phyloP scores from a whole-genome alignment of 2,329 filamentous ascomycete genomes.

The Clathrospora elynae region DNA sequence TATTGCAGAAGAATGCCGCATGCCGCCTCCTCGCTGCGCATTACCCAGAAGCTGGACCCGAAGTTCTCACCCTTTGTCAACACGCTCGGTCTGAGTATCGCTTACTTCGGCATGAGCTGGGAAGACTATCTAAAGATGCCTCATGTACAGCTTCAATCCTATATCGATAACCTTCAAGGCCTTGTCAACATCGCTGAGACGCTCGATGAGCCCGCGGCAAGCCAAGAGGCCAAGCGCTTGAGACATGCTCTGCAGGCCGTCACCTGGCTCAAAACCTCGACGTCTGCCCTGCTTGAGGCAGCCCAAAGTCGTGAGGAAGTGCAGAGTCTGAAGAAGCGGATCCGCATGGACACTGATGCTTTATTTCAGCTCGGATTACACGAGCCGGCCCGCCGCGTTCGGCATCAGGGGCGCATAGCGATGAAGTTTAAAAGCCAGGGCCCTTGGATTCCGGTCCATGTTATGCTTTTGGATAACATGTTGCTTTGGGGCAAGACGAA shows the following conservation, averaged over 20 bases:
- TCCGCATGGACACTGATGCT: slow-evolving; percentile 25
- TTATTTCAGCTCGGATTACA: slow-evolving; percentile 26
- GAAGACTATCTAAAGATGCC: slow-evolving; percentile 37
- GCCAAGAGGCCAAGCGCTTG: slow-evolving; percentile 16
- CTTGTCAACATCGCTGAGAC: slow-evolving; percentile 16
- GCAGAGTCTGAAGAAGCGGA: slow-evolving; percentile 30
- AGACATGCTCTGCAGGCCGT: slow-evolving; percentile 22
- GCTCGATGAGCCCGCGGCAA: slow-evolving; percentile 3
- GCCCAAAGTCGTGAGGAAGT: slow-evolving; percentile 30
- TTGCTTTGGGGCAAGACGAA: slow-evolving; percentile 40
- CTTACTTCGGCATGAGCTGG: slow-evolving; percentile 35
- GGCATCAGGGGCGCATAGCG: slow-evolving; percentile 32
- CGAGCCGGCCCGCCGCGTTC: slow-evolving; percentile 23
- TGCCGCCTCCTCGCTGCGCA: slow-evolving; percentile 29
- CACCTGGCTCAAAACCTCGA: slow-evolving; percentile 16
- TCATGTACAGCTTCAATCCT: slow-evolving; percentile 28
- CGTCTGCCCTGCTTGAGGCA: slow-evolving; percentile 17
- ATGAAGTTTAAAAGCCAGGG: slow-evolving; percentile 40
- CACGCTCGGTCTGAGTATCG: slow-evolving; percentile 32
- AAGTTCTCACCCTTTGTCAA: slow-evolving; percentile 36
- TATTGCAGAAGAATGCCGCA: slow-evolving; percentile 36
- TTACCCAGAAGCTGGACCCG: slow-evolving; percentile 24
- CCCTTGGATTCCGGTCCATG: slow-evolving; percentile 38
- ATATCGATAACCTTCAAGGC: slow-evolving; percentile 21
- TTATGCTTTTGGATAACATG: slow-evolving; percentile 37